Base-by-base conservation (phyloP, 2,329 filamentous ascomycete species). In the Westerdykella aurantiaca region DNA sequence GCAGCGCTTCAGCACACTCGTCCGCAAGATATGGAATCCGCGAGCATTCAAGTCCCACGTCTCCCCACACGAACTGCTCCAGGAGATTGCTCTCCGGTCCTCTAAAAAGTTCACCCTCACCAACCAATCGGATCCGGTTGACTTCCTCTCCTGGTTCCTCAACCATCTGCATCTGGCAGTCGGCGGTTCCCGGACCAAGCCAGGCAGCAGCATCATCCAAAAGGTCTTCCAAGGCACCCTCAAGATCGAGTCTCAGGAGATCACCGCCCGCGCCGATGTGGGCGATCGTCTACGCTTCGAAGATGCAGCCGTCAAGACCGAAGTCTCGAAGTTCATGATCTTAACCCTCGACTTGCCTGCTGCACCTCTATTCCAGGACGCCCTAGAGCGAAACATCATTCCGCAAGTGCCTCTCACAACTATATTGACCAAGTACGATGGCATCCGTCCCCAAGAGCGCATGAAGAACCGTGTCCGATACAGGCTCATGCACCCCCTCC, bases 11-110 rank as follows among this genome's bases (percentile, higher is more conserved):
- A 87, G 86, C 55, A 93, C 89, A 42, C 77, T 98, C 16, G 82
- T 97, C 47, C 86, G 93, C 64, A 98, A 98, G 71, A 88, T 98
- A 53, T 98, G 93, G 93, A 98, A 98, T 65, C 85, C 90, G 2
- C 85, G 87, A 55, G 91, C 93, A 9, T 98, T 98, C 77, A 94
- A 95, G 69, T 84, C 85, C 4, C 93, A 98, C 68, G 93, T 98
- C 41, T 97, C 91, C 9, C 93, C 93, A 0, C 93, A 98, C 73
- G 93, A 98, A 69, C 79, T 98, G 23, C 82, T 98, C 1, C 93
- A 98, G 69, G 91, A 97, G 66, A 86, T 98, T 51, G 86, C 90
- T 1, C 74, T 96, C 34, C 83, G 83, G 39, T 96, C 90, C 25
- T 90, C 85, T 55, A 96, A 96, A 70, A 88, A 86, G 50, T 98